Percentiles rank a stretch among this genome's conserved stretches.
Evolutionary conservation across 805 yeast genomes (phyloP).

Genomic region (Sporopachydermia lactativora): DNA sequence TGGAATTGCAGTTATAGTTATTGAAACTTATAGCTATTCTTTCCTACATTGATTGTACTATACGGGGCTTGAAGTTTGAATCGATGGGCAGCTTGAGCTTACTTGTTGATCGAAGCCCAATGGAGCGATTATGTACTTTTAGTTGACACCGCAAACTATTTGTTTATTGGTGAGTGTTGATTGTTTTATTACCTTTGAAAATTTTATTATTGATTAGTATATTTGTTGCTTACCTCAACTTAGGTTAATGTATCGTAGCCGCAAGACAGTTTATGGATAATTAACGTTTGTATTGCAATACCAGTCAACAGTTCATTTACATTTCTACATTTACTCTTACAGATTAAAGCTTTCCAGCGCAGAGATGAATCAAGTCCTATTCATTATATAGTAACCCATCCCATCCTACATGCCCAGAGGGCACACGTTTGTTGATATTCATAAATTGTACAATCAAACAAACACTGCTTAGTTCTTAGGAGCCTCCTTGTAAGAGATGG

Average conservation of each 20-base stretch:
- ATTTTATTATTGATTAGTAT: no score
- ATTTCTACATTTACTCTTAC: background rate
- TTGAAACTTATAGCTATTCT: background rate
- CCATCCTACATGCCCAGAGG: slow-evolving; percentile 8
- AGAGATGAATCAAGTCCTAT: slow-evolving; percentile 1
- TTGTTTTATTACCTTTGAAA: background rate
- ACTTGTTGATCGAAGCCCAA: no score
- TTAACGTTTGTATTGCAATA: background rate
- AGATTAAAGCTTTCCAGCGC: background rate
- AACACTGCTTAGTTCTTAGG: slow-evolving; percentile 38
- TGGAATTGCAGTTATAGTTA: background rate
- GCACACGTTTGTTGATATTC: slow-evolving; percentile 6
- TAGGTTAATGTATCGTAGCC: no score
- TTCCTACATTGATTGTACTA: background rate
- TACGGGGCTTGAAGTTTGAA: no score
- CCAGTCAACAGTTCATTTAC: background rate
- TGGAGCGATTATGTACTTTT: background rate
- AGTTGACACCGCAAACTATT: background rate
- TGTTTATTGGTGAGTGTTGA: background rate
- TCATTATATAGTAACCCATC: background rate
- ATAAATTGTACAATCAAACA: slow-evolving; percentile 3
- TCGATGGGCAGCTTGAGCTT: no score
- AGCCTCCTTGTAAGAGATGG: slow-evolving; percentile 97
- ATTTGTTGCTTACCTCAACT: no score
- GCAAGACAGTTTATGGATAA: no score